Evolutionary conservation across 2,329 filamentous ascomycete species (phyloP), one percentile per base, ranked within the genome.

Genomic region (Lomentospora prolificans): DNA sequence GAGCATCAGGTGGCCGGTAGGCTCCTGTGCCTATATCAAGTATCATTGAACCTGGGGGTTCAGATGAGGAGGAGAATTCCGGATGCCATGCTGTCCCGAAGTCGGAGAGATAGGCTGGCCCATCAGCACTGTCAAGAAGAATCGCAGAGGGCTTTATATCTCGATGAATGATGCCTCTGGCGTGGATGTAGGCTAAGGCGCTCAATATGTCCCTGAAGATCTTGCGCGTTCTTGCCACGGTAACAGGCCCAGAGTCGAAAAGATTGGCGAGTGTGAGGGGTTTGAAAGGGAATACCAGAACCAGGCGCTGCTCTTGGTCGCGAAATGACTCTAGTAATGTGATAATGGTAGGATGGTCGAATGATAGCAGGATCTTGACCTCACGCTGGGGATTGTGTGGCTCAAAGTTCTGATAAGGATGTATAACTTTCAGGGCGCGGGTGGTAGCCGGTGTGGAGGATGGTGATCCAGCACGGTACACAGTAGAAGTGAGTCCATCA

Each of bases 101-200:
- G 68, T 99, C 94, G 33, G 89, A 84, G 2, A 99, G 77, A 62
- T 85, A 87, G 3, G 88, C 89, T 3, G 89, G 87, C 0, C 87
- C 88, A 4, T 78, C 73, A 0, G 79, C 72, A 0, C 85, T 82
- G 44, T 78, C 73, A 50, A 96, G 77, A 7, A 96, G 75, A 33
- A 99, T 79, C 55, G 96, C 95, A 0, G 90, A 90, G 0, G 94
- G 94, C 65, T 99, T 99, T 66, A 99, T 75, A 65, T 99, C 94
- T 57, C 94, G 85, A 67, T 99, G 94, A 55, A 99, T 86, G 57
- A 99, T 90, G 6, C 83, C 86, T 24, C 82, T 72, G 6, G 68
- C 62, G 66, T 99, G 94, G 2, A 96, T 75, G 62, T 87, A 78
- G 2, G 72, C 72, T 2, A 99, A 77, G 3, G 82, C 91, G 3